These are phyloP conservation scores for Penicillium bovifimosum DNA, from an alignment of 495 filamentous ascomycete genomes.

Conservation along the genomic window DNA sequence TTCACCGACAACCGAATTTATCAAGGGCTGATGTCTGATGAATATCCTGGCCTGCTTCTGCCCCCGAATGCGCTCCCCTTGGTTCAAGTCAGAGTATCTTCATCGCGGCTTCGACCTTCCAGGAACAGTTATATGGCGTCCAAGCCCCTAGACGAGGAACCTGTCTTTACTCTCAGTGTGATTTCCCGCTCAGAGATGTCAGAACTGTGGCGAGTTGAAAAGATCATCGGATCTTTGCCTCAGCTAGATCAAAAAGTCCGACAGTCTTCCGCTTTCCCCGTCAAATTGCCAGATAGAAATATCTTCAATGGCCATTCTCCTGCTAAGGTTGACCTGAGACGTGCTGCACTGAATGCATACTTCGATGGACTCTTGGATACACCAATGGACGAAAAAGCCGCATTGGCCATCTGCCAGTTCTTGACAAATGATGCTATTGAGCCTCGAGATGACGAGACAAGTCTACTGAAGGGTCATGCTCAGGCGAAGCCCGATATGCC, in stretches of 20 bases:
- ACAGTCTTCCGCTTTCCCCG: conserved; percentile 58
- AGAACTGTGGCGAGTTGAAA: conserved; percentile 92
- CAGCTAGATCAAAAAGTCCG: conserved; percentile 76
- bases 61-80: conserved; percentile 89
- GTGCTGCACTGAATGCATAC: conserved; percentile 75
- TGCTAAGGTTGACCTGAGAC: conserved; percentile 84
- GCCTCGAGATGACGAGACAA: conserved; percentile 60
- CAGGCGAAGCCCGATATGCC: conserved; percentile 35
- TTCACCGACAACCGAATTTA: conserved; percentile 40
- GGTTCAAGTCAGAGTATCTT: conserved; percentile 79
- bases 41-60: conserved; percentile 76
- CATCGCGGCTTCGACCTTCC: conserved; percentile 89
- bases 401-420: conserved; percentile 81
- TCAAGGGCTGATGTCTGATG: conserved; percentile 69
- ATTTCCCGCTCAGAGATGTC: conserved; percentile 69
- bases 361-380: conserved; percentile 79
- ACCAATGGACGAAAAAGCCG: conserved; percentile 69
- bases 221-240: conserved; percentile 75
- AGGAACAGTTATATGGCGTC: conserved; percentile 72
- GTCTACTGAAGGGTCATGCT: conserved; percentile 41
- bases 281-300: conserved; percentile 72
- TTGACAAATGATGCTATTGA: conserved; percentile 81
- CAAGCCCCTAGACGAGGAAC: conserved; percentile 69
- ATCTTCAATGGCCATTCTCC: conserved; percentile 92
- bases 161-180: conserved; percentile 87